Evolutionary conservation across 2,329 filamentous ascomycete genomes (phyloP), one percentile per base, ranked within the genome.

Genomic region (Niveomyces coronatus): DNA sequence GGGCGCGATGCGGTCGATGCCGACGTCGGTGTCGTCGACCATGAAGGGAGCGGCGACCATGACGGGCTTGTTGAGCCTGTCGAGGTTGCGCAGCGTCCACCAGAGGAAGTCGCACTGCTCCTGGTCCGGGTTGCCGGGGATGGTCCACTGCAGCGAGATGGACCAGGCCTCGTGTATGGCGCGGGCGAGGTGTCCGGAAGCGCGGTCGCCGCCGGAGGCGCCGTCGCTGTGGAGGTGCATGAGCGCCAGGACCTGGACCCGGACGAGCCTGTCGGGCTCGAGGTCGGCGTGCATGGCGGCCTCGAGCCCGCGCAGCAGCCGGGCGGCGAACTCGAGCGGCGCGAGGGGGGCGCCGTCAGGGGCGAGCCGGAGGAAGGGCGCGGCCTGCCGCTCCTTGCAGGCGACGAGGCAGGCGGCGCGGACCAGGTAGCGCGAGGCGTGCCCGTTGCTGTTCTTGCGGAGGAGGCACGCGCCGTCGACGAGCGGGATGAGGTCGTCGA

Each of bases 221-320:
- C 49, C 49, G 23, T 53, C 48, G 28, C 51, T 52, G 24, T 52
- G 45, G 3, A 53, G 37, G 9, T 51, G 49, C 48, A 53, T 48
- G 10, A 53, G 20, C 1, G 50, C 47, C 4, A 53, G 16, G 4
- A 53, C 42, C 34, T 50, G 50, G 9, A 52, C 42, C 33, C 49
- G 49, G 17, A 37, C 42, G 1, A 52, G 35, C 1, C 49, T 39
- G 19, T 52, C 45, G 0, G 48, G 41, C 14, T 53, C 50, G 4
- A 53, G 43, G 14, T 52, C 46, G 5, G 50, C 49, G 13, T 50
- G 47, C 3, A 52, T 34, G 1, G 50, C 50, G 0, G 48, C 50
- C 19, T 53, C 50, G 2, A 53, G 45, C 4, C 50, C 48, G 0
- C 18, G 13, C 2, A 51, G 37, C 0, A 53, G 22, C 14, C 37